Evolutionary conservation across 2,329 filamentous ascomycete genomes (phyloP).

Genomic region (Trichoderma sp.): DNA sequence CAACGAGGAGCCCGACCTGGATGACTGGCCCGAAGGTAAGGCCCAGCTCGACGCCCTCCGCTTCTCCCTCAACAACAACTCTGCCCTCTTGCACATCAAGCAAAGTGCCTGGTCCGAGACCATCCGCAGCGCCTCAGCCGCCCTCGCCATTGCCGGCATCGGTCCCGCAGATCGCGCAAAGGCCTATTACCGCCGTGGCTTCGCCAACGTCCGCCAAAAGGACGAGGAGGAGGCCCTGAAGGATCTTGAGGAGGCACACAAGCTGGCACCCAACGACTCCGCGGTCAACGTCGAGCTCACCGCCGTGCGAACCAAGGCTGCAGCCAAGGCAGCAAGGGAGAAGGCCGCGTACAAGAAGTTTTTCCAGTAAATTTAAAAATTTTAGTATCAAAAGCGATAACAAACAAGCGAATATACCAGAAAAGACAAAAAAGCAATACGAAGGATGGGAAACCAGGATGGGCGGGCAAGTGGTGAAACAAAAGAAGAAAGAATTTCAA

Average conservation of each 20-base stretch:
- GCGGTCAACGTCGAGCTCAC: conserved; percentile 72
- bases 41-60: conserved; percentile 68
- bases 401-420: not conserved
- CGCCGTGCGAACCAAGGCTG: conserved; percentile 71
- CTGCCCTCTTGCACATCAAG: conserved; percentile 82
- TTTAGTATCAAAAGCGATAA: not conserved
- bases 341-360: conserved; percentile 92
- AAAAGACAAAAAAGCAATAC: not conserved
- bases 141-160: conserved; percentile 63
- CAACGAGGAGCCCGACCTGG: conserved; percentile 75
- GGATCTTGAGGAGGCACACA: conserved; percentile 72
- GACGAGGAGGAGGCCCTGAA: conserved; percentile 78
- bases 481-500: not conserved
- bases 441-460: not conserved
- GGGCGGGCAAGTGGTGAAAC: not conserved
- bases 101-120: conserved; percentile 68
- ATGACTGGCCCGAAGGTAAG: conserved; percentile 67
- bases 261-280: conserved; percentile 70
- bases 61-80: conserved; percentile 85
- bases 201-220: conserved; percentile 72
- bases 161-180: conserved; percentile 81
- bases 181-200: conserved; percentile 77
- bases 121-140: conserved; percentile 65
- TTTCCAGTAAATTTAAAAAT: conserved; percentile 53
- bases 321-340: conserved; percentile 77